These are phyloP conservation scores for Sugiyamaella lignohabitans DNA, from an alignment of 805 yeast species.

Conservation along the genomic window DNA sequence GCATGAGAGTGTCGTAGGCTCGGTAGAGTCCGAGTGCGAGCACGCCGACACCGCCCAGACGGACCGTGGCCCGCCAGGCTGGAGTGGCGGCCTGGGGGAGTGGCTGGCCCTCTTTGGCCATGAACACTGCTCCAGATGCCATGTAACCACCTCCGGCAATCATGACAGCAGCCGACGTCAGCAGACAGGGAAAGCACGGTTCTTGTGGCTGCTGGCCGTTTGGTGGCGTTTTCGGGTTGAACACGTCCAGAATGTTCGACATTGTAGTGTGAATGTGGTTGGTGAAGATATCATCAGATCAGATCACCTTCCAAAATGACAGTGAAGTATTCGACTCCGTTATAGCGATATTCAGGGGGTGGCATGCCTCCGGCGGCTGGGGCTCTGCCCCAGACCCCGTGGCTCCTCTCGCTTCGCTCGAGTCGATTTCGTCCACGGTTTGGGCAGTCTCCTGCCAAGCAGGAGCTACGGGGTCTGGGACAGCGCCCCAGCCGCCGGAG, in stretches of 20 bases:
- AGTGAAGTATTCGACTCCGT: no score
- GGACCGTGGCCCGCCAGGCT: slow-evolving; percentile 48
- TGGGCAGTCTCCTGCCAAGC: no score
- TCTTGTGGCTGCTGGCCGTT: slow-evolving; percentile 27
- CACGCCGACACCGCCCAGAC: slow-evolving; percentile 48
- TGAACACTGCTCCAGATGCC: slow-evolving; percentile 48
- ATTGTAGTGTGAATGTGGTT: slow-evolving; percentile 2
- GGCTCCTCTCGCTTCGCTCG: no score
- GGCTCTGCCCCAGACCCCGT: no score
- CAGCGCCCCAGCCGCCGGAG: no score
- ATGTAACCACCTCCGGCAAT: slow-evolving; percentile 59
- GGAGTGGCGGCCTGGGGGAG: slow-evolving; percentile 26
- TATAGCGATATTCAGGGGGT: no score
- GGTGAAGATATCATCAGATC: neutral
- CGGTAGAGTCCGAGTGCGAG: slow-evolving; percentile 54
- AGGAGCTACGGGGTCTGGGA: no score
- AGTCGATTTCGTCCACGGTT: no score
- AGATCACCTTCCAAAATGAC: neutral
- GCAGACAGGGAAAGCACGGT: slow-evolving; percentile 64
- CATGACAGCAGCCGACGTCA: slow-evolving; percentile 54
- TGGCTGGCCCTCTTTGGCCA: slow-evolving; percentile 30
- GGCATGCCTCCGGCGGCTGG: no score
- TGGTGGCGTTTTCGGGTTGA: slow-evolving; percentile 15
- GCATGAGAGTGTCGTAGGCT: slow-evolving; percentile 44
- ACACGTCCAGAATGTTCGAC: slow-evolving; percentile 24